phyloP scores from a whole-genome alignment of 2,329 filamentous ascomycete species.

The Ustulina deusta region DNA sequence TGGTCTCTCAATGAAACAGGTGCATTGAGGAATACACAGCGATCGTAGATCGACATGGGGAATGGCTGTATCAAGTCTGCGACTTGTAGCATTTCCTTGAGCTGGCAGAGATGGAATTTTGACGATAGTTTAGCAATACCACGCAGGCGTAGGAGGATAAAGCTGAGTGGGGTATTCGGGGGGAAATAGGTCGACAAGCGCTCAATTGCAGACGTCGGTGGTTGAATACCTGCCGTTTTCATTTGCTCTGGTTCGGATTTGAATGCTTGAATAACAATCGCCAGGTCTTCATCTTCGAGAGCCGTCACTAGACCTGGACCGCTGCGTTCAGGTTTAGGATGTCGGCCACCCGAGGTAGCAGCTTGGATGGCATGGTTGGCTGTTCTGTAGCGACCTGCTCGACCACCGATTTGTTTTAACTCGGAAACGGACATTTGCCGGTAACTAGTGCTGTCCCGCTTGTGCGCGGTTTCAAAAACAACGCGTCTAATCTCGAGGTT shows the following conservation, averaged over 20 bases:
- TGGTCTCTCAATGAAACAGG: slow-evolving; percentile 71
- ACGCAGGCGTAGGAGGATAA: slow-evolving; percentile 80
- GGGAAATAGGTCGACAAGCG: slow-evolving; percentile 84
- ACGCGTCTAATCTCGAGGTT: slow-evolving; percentile 93
- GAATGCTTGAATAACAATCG: slow-evolving; percentile 72
- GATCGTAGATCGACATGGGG: slow-evolving; percentile 77
- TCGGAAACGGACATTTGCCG: slow-evolving; percentile 77
- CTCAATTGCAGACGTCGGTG: slow-evolving; percentile 77
- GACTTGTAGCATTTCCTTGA: slow-evolving; percentile 72
- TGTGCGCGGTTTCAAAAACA: slow-evolving; percentile 83
- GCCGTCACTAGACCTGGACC: slow-evolving; percentile 80
- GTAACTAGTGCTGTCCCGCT: slow-evolving; percentile 72
- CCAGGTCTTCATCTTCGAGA: slow-evolving; percentile 77
- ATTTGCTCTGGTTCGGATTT: slow-evolving; percentile 72
- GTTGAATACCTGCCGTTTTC: slow-evolving; percentile 76
- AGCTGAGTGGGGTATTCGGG: slow-evolving; percentile 81
- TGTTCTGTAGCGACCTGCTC: slow-evolving; percentile 87
- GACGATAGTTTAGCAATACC: slow-evolving; percentile 73
- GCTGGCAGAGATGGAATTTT: slow-evolving; percentile 76
- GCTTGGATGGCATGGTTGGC: slow-evolving; percentile 66
- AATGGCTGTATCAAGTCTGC: slow-evolving; percentile 81
- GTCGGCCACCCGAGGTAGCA: slow-evolving; percentile 36
- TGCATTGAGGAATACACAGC: slow-evolving; percentile 78
- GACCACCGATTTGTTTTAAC: slow-evolving; percentile 93
- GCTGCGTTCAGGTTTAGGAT: slow-evolving; percentile 38